Base-by-base conservation (phyloP, 345 rosid genomes). In the Lepidium aucheri region DNA sequence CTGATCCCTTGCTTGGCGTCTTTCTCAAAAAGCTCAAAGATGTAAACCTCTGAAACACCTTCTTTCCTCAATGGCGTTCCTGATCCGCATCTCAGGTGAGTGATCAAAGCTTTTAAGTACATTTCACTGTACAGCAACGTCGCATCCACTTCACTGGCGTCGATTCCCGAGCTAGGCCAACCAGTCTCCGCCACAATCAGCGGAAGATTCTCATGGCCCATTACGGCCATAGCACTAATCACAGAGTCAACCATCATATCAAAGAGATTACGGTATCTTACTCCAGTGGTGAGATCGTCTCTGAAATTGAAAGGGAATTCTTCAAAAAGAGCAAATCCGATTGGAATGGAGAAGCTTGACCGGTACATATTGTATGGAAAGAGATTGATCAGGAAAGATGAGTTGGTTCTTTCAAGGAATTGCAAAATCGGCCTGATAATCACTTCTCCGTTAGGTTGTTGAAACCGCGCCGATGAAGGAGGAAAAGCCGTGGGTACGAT, bases 211-310 rank as follows among this genome's bases (percentile, higher is more conserved):
- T 84, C 87, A 49, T 88, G 84, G 1, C 98, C 98, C 4, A 84
- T 82, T 0, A 90, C 91, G 5, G 90, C 91, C 84, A 93, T 79
- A 1, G 97, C 81, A 1, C 82, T 77, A 2, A 90, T 41, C 36
- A 88, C 91, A 0, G 98, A 80, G 41, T 90, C 98, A 3, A 82
- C 88, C 98, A 93, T 93, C 91, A 93, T 84, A 50, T 90, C 97
- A 43, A 90, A 93, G 0, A 93, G 81, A 61, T 93, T 93, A 60
- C 83, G 69, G 74, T 93, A 93, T 60, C 98, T 69, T 1, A 90
- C 94, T 9, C 97, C 97, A 0, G 97, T 93, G 4, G 76, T 63
- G 43, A 83, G 55, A 67, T 90, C 96, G 34, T 90, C 96, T 50
- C 91, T 69, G 80, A 84, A 93, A 63, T 87, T 86, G 57, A 86